Percentiles rank a stretch among this genome's conserved stretches.
These are phyloP conservation scores for Curvularia hawaiiensis DNA, from an alignment of 2,329 filamentous ascomycete species.

Conservation along the genomic window DNA sequence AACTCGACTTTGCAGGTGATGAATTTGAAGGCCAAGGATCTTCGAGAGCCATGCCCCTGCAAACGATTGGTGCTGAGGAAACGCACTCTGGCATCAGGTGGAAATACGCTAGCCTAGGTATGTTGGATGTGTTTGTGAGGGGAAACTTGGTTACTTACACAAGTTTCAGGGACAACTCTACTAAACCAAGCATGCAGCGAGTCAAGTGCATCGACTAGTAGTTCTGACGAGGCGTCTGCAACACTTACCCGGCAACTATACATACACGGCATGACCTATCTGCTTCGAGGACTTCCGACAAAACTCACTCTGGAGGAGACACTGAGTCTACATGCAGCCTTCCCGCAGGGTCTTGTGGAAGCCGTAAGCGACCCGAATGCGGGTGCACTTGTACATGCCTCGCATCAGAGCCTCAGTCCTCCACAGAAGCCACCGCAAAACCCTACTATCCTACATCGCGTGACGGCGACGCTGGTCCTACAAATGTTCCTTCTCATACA, in stretches of 20 bases:
- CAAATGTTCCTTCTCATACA: constrained; percentile 65
- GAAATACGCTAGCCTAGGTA: constrained; percentile 60
- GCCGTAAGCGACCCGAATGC: constrained; percentile 17
- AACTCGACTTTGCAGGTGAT: constrained; percentile 32
- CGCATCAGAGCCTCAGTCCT: constrained; percentile 11
- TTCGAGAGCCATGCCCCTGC: constrained; percentile 24
- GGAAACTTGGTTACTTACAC: constrained; percentile 7
- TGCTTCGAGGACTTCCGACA: constrained; percentile 66
- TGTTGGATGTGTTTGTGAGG: background rate
- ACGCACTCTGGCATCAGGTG: constrained; percentile 52
- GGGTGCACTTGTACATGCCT: constrained; percentile 24
- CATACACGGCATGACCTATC: constrained; percentile 66
- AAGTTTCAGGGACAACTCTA: constrained; percentile 52
- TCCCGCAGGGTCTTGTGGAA: constrained; percentile 49
- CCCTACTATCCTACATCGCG: constrained; percentile 62
- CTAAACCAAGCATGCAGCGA: constrained; percentile 55
- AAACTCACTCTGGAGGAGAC: constrained; percentile 63
- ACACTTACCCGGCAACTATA: constrained; percentile 66
- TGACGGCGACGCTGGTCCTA: constrained; percentile 62
- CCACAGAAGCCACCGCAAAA: constrained; percentile 21
- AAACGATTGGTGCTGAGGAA: constrained; percentile 33
- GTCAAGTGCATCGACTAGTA: constrained; percentile 42
- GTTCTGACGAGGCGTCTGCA: constrained; percentile 42
- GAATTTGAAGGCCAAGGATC: constrained; percentile 33
- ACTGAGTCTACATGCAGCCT: constrained; percentile 57